Evolutionary conservation across 164 flowering plant genomes (phyloP).

Genomic region (Sedum album): DNA sequence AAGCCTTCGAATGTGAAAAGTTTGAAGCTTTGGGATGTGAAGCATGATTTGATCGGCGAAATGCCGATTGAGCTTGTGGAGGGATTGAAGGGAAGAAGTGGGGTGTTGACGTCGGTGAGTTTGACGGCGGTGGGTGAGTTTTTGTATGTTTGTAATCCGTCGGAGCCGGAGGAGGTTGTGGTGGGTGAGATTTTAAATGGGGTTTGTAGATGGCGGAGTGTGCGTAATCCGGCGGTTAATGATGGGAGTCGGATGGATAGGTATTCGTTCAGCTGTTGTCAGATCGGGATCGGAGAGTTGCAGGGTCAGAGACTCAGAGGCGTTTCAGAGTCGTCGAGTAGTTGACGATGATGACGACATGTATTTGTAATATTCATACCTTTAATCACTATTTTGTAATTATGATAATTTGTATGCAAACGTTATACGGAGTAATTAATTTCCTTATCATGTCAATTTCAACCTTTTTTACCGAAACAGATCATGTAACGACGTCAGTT

Average conservation of each 20-base stretch:
- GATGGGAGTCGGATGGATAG: constrained; percentile 20
- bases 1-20: constrained; percentile 16
- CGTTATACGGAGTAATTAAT: no score
- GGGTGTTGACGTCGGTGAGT: constrained; percentile 16
- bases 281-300: constrained; percentile 31
- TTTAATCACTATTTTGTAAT: no score
- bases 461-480: no score
- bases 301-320: neutral
- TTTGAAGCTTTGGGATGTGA: constrained; percentile 37
- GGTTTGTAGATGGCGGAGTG: constrained; percentile 35
- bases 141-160: constrained; percentile 31
- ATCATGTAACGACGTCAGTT: no score
- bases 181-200: constrained; percentile 27
- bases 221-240: constrained; percentile 20
- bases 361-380: no score
- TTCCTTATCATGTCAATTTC: no score
- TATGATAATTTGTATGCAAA: no score
- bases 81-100: constrained; percentile 20
- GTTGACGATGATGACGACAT: neutral
- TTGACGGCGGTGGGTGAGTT: constrained; percentile 20
- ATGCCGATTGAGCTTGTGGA: constrained; percentile 40
- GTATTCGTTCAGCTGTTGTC: constrained; percentile 32
- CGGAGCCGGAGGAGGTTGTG: constrained; percentile 32
- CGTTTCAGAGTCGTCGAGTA: constrained; percentile 11
- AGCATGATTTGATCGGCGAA: constrained; percentile 27